These are phyloP conservation scores for Astragalus glycyphyllos DNA, from an alignment of 306 rosid genomes.

Conservation along the genomic window DNA sequence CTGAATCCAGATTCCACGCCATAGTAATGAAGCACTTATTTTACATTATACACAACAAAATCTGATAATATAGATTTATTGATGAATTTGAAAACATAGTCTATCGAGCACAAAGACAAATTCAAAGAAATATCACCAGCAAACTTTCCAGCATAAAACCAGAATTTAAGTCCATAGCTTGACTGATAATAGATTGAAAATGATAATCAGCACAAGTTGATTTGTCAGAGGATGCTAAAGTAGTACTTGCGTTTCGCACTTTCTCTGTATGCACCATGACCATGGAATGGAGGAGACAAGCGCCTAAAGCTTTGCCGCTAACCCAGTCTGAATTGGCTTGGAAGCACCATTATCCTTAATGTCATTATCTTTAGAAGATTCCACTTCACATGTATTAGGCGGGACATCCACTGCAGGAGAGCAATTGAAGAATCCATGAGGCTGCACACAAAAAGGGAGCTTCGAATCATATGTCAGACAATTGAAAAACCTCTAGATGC, in stretches of 20 bases:
- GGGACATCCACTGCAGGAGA: conserved; percentile 89
- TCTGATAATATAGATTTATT: no score
- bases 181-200: background rate
- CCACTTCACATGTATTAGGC: conserved; percentile 67
- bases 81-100: conserved; percentile 9
- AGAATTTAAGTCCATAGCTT: conserved; percentile 5
- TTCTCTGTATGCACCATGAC: conserved; percentile 17
- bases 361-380: conserved; percentile 61
- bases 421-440: conserved; percentile 93
- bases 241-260: background rate
- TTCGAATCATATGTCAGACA: conserved; percentile 31
- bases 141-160: conserved; percentile 1
- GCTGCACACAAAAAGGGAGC: conserved; percentile 68
- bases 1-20: conserved; percentile 12
- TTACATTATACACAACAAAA: no score
- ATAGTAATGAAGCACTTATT: conserved; percentile 29
- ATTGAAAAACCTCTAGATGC: conserved; percentile 14
- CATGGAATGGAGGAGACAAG: background rate
- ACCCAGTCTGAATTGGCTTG: conserved; percentile 51
- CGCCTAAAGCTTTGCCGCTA: conserved; percentile 62
- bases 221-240: conserved; percentile 16
- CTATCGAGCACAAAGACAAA: background rate
- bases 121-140: conserved; percentile 4
- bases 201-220: conserved; percentile 23
- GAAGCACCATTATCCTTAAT: conserved; percentile 51